phyloP scores from a whole-genome alignment of 2,329 filamentous ascomycete species.

The Aspergillus luchuensis region DNA sequence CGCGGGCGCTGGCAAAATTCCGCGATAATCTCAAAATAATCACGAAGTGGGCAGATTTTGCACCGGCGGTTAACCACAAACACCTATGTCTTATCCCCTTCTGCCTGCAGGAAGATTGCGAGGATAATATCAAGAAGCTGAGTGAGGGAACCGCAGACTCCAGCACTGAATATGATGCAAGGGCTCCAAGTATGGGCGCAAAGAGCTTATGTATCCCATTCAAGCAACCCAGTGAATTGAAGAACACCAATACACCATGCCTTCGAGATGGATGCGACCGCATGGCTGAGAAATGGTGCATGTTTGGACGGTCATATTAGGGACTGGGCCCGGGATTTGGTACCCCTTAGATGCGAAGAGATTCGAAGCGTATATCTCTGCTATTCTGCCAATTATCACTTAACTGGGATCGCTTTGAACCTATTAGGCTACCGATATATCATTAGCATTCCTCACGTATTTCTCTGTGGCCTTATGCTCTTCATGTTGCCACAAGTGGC shows the following conservation, averaged over 20 bases:
- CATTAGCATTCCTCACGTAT: too few relatives aligned
- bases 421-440: too few relatives aligned
- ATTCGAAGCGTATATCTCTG: too few relatives aligned
- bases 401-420: too few relatives aligned
- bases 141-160: slow-evolving; percentile 64
- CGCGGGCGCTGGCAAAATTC: slow-evolving; percentile 76
- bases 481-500: too few relatives aligned
- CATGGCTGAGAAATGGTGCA: slow-evolving; percentile 80
- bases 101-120: slow-evolving; percentile 80
- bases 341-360: too few relatives aligned
- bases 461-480: too few relatives aligned
- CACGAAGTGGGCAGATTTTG: slow-evolving; percentile 86
- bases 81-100: slow-evolving; percentile 91
- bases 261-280: slow-evolving; percentile 80
- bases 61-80: slow-evolving; percentile 85
- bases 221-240: slow-evolving; percentile 79
- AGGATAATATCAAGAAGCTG: slow-evolving; percentile 92
- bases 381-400: too few relatives aligned
- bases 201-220: slow-evolving; percentile 79
- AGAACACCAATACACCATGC: slow-evolving; percentile 77
- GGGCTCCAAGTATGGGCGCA: slow-evolving; percentile 73
- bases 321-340: too few relatives aligned
- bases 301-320: slow-evolving; percentile 69
- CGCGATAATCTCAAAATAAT: slow-evolving; percentile 77
- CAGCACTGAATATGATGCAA: slow-evolving; percentile 73